Percentiles rank a stretch among this genome's conserved stretches.
These are phyloP conservation scores for Pythium sp. DNA, from an alignment of 352 stramenopile species.

Conservation along the genomic window DNA sequence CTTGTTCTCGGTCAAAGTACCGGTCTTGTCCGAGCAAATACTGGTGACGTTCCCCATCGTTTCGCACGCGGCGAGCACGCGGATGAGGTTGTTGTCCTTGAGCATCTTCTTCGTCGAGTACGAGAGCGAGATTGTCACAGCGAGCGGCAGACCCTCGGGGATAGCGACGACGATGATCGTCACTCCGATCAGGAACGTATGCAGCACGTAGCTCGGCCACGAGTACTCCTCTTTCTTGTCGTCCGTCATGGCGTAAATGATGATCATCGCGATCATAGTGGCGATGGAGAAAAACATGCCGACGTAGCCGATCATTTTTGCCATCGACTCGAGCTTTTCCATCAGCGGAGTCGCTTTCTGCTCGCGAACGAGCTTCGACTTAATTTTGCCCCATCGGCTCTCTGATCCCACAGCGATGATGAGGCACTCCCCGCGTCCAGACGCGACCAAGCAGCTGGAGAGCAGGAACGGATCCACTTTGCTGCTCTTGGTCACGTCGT, in stretches of 20 bases:
- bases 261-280: constrained; percentile 85
- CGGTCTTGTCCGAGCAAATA: constrained; percentile 98
- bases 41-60: constrained; percentile 98
- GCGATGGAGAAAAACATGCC: constrained; percentile 82
- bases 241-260: constrained; percentile 71
- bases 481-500: constrained; percentile 87
- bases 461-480: constrained; percentile 82
- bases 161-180: constrained; percentile 95
- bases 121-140: constrained; percentile 93
- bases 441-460: constrained; percentile 81
- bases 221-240: constrained; percentile 58
- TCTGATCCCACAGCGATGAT: constrained; percentile 81
- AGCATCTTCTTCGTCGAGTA: constrained; percentile 98
- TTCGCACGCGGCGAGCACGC: constrained; percentile 96
- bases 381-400: constrained; percentile 90
- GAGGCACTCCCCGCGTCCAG: constrained; percentile 69
- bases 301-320: constrained; percentile 88
- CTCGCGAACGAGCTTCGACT: constrained; percentile 85
- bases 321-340: constrained; percentile 91
- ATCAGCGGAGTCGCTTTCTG: constrained; percentile 91
- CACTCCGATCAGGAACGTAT: constrained; percentile 94
- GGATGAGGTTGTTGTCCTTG: constrained; percentile 98
- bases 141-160: constrained; percentile 91
- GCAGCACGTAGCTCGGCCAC: constrained; percentile 84
- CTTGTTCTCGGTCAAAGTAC: constrained; percentile 96